phyloP scores from a whole-genome alignment of 257 asterid genomes.

The Cynanchum wilfordii region DNA sequence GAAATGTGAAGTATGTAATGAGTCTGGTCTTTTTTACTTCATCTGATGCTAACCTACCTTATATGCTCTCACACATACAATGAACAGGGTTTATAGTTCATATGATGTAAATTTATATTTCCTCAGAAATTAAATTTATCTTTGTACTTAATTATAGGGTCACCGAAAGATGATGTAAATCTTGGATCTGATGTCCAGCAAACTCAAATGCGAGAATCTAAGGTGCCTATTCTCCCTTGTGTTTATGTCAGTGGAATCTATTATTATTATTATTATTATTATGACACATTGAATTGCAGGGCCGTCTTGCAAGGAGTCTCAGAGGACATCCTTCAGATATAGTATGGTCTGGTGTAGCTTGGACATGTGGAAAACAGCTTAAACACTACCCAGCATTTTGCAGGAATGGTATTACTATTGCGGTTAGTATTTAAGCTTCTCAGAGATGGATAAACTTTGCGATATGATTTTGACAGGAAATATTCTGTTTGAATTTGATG shows the following conservation, averaged over 20 bases:
- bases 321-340: conserved; percentile 63
- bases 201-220: conserved; percentile 48
- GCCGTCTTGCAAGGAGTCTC: conserved; percentile 54
- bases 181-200: conserved; percentile 43
- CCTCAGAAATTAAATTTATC: background rate
- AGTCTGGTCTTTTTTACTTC: background rate
- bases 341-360: conserved; percentile 83
- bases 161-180: conserved; percentile 50
- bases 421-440: conserved; percentile 44
- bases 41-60: background rate
- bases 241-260: conserved; percentile 12
- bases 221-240: conserved; percentile 35
- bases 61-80: background rate
- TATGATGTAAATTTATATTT: background rate
- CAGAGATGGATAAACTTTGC: background rate
- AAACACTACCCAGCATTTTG: conserved; percentile 79
- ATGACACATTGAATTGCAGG: conserved; percentile 38
- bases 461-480: background rate
- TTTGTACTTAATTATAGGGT: conserved; percentile 34
- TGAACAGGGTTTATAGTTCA: background rate
- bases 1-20: background rate
- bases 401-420: conserved; percentile 77
- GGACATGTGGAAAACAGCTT: conserved; percentile 91
- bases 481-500: background rate
- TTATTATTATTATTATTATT: conserved; percentile 17